Base-by-base conservation (phyloP, 2,329 filamentous ascomycete genomes). In the Venturia pyrina region DNA sequence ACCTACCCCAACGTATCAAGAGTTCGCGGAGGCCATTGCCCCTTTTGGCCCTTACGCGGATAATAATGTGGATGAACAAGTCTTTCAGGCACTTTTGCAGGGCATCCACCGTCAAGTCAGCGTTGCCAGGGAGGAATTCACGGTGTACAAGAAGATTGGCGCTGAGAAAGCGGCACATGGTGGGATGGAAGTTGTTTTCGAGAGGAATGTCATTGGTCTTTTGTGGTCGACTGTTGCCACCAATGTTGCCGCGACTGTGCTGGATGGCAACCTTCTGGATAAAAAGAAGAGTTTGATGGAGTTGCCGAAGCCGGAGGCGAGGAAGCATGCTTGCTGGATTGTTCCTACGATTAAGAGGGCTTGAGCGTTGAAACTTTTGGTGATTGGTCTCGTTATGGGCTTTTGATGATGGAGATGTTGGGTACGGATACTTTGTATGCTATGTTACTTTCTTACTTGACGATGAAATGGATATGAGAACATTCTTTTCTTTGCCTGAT, bases 1-100 rank as follows among this genome's bases (percentile, higher is more conserved):
- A 0, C 83, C 86, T 67, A 80, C 90, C 15, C 86, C 89, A 0
- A 78, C 83, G 0, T 89, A 85, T 68, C 83, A 85, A 7, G 83
- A 87, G 17, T 91, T 89, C 68, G 75, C 78, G 44, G 68, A 61
- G 2, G 68, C 70, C 10, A 69, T 73, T 6, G 70, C 73, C 59
- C 74, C 74, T 2, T 77, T 73, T 43, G 76, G 75, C 0, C 28
- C 69, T 0, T 75, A 71, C 0, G 68, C 34, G n/a, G 48, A 41
- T 19, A 8, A 34, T n/a, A 2, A 59, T 13, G n/a, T 32, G 32
- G 15, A 10, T 6, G 21, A 19, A 1, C 21, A 34, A 17, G 59
- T 28, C 13, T 37, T 59, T 37, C 21, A 37, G 28, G 11, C 48
- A 21, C 21, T n/a, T 11, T 32, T 62, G 15, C 24, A 17, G n/a